These are phyloP conservation scores for Cladosporium colombiae DNA, from an alignment of 2,329 filamentous ascomycete genomes.

Conservation along the genomic window DNA sequence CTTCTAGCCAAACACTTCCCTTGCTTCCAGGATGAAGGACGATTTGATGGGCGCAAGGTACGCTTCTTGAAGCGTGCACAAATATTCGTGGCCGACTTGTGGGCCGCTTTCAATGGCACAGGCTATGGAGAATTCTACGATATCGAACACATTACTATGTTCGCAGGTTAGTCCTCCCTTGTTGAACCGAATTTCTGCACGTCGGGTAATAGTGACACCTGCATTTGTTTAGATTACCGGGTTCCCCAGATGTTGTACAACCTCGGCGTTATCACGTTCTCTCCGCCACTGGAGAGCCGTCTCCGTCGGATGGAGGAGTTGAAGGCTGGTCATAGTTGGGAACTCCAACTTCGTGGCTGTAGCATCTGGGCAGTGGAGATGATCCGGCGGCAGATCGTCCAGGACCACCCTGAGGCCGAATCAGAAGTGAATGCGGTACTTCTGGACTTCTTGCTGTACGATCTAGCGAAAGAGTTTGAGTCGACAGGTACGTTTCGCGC, in stretches of 20 bases:
- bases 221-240: slow-evolving; percentile 69
- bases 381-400: slow-evolving; percentile 76
- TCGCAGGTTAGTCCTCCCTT: slow-evolving; percentile 60
- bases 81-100: slow-evolving; percentile 92
- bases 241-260: slow-evolving; percentile 90
- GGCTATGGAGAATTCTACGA: slow-evolving; percentile 80
- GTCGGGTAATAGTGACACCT: slow-evolving; percentile 14
- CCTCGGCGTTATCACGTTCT: slow-evolving; percentile 80
- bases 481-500: slow-evolving; percentile 38
- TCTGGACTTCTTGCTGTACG: slow-evolving; percentile 97
- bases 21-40: slow-evolving; percentile 81
- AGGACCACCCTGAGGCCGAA: slow-evolving; percentile 65
- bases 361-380: slow-evolving; percentile 97
- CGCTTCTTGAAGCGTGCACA: slow-evolving; percentile 92
- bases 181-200: slow-evolving; percentile 12
- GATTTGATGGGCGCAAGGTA: slow-evolving; percentile 72
- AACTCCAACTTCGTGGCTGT: slow-evolving; percentile 85
- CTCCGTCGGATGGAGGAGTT: slow-evolving; percentile 67
- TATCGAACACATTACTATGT: slow-evolving; percentile 96
- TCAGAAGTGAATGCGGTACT: slow-evolving; percentile 75
- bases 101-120: slow-evolving; percentile 89
- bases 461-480: slow-evolving; percentile 87
- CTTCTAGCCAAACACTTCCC: slow-evolving; percentile 77
- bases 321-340: slow-evolving; percentile 72
- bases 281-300: slow-evolving; percentile 71